phyloP scores from a whole-genome alignment of 768 basidiomycete species.

The Leccinum olivaceopallidum region DNA sequence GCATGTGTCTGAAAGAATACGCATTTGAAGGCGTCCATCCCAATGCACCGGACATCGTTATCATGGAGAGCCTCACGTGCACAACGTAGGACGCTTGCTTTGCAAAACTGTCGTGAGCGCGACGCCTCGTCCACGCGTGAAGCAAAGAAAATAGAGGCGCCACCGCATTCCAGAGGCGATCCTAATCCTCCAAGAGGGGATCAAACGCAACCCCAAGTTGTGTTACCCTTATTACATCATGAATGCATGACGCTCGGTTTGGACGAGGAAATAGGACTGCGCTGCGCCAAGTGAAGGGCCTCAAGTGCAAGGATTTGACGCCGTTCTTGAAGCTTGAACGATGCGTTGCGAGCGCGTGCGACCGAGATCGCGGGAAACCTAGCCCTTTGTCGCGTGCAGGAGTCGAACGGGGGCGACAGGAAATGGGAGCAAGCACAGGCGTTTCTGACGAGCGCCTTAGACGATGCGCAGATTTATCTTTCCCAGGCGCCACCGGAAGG shows the following conservation, averaged over 20 bases:
- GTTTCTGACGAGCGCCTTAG: too few relatives aligned
- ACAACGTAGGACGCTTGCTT: too few relatives aligned
- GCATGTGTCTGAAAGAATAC: too few relatives aligned
- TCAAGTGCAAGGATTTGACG: conserved; percentile 54
- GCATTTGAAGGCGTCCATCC: too few relatives aligned
- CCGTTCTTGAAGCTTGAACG: conserved; percentile 48
- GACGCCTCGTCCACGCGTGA: conserved; percentile 27
- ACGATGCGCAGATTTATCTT: too few relatives aligned
- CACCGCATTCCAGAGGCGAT: conserved; percentile 47
- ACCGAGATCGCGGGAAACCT: conserved; percentile 47
- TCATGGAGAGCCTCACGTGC: too few relatives aligned
- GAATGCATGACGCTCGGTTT: conserved; percentile 41
- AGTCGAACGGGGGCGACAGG: conserved; percentile 37
- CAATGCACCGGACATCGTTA: too few relatives aligned
- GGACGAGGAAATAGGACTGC: conserved; percentile 40
- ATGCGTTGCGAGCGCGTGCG: conserved; percentile 58
- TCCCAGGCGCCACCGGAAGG: conserved; percentile 32
- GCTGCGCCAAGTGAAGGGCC: conserved; percentile 59
- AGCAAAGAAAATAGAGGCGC: conserved; percentile 18
- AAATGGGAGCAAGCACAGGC: conserved; percentile 33
- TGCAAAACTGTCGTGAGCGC: too few relatives aligned
- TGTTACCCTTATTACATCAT: conserved; percentile 62
- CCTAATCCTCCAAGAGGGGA: conserved; percentile 40
- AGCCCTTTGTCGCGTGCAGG: conserved; percentile 47
- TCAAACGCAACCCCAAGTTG: conserved; percentile 53